A percentile compares a stretch with the other conserved stretches of the same genome.
phyloP scores from a whole-genome alignment of 768 basidiomycete genomes.

The Tylopilus felleus region DNA sequence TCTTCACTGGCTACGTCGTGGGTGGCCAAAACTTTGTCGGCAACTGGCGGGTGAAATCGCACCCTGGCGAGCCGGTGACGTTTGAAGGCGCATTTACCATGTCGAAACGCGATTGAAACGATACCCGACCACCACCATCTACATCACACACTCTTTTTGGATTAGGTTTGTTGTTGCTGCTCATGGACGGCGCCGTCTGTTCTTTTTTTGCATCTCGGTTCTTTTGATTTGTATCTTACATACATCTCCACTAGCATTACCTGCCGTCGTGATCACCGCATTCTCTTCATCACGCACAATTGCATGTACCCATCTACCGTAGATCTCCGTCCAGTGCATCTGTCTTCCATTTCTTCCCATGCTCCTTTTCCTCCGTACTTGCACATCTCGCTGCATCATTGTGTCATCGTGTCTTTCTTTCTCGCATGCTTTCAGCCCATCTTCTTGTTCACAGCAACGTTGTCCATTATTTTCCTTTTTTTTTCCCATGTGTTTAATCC shows the following conservation, averaged over 20 bases:
- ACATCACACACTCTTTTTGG: background rate
- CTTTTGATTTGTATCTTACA: constrained; percentile 10
- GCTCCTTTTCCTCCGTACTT: background rate
- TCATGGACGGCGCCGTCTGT: constrained; percentile 6
- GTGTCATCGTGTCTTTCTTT: background rate
- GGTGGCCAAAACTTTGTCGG: constrained; percentile 67
- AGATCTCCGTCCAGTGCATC: constrained; percentile 15
- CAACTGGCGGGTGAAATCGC: constrained; percentile 53
- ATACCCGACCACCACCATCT: background rate
- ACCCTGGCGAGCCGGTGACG: constrained; percentile 37
- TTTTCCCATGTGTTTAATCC: background rate
- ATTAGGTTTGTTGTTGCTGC: background rate
- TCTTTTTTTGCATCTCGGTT: constrained; percentile 5
- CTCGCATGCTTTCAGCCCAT: background rate
- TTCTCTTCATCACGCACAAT: constrained; percentile 2
- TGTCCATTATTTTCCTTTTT: background rate
- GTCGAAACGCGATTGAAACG: constrained; percentile 41
- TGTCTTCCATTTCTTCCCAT: constrained; percentile 8
- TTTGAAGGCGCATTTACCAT: constrained; percentile 67
- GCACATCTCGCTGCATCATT: background rate
- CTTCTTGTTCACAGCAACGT: background rate
- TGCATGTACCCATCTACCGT: constrained; percentile 14
- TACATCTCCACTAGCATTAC: background rate
- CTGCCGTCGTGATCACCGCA: background rate
- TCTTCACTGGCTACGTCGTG: constrained; percentile 72